A percentile compares a stretch with the other conserved stretches of the same genome.
Conservation (phyloP, 768 basidiomycete species). For the Vishniacozyma victoriae region DNA sequence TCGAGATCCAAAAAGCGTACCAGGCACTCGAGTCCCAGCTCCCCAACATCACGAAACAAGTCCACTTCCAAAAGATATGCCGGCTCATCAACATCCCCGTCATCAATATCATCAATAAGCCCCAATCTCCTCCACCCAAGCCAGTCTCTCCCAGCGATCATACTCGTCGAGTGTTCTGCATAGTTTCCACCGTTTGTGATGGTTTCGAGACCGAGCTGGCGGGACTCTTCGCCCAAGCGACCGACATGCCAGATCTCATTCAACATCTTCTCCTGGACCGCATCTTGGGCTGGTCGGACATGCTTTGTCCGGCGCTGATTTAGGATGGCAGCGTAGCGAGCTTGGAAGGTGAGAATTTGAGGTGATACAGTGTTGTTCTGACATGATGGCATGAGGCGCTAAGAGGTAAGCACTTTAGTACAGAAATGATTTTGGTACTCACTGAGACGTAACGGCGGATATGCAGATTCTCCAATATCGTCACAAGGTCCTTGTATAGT, state of each 20-base stretch:
- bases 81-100: constrained; percentile 1
- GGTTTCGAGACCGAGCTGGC: too few species aligned
- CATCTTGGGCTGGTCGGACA: constrained; percentile 19
- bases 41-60: constrained; percentile 35
- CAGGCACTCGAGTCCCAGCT: constrained; percentile 34
- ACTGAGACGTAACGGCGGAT: constrained; percentile 31
- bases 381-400: constrained; percentile 35
- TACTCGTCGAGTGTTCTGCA: too few species aligned
- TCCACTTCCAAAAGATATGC: constrained; percentile 17
- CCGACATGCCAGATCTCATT: constrained; percentile 26
- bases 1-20: too few species aligned
- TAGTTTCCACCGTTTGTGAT: too few species aligned
- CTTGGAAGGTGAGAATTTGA: constrained; percentile 37
- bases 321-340: constrained; percentile 31
- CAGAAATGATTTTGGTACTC: not conserved
- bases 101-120: constrained; percentile 10
- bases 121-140: constrained; percentile 32
- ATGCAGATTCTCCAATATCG: constrained; percentile 19
- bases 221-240: constrained; percentile 5
- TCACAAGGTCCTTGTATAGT: constrained; percentile 19
- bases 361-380: constrained; percentile 31
- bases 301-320: constrained; percentile 14
- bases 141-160: constrained; percentile 13
- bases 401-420: not conserved
- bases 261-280: constrained; percentile 34